Percentiles rank a stretch among this genome's conserved stretches.
Conservation (phyloP, 2,329 filamentous ascomycete species). For the Hypoxylon sp. region DNA sequence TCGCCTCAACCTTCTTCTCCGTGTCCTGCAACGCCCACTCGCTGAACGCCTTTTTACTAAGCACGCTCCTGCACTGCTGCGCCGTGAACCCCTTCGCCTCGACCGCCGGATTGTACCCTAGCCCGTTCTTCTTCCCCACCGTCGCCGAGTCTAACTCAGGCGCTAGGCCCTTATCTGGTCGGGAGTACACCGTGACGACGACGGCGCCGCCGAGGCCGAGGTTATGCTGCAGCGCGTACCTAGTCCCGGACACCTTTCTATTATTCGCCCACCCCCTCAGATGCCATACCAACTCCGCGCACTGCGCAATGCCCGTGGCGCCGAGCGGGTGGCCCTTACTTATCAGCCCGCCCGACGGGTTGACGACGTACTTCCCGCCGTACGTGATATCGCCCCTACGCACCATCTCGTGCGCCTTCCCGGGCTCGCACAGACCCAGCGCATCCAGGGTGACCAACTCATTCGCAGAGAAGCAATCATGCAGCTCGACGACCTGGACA, state of each 20-base stretch:
- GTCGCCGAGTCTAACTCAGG: slow-evolving; percentile 72
- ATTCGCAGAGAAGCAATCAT: slow-evolving; percentile 97
- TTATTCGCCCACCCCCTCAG: slow-evolving; percentile 97
- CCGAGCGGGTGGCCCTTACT: slow-evolving; percentile 96
- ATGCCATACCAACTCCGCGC: slow-evolving; percentile 95
- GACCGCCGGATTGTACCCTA: slow-evolving; percentile 94
- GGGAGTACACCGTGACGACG: slow-evolving; percentile 90
- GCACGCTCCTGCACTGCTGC: slow-evolving; percentile 78
- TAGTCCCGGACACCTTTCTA: slow-evolving; percentile 77
- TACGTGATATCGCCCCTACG: slow-evolving; percentile 92
- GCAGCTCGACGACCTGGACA: slow-evolving; percentile 88
- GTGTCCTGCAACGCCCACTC: slow-evolving; percentile 86
- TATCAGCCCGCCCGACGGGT: slow-evolving; percentile 94
- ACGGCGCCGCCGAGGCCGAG: slow-evolving; percentile 91
- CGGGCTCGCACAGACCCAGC: slow-evolving; percentile 81
- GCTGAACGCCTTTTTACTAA: slow-evolving; percentile 75
- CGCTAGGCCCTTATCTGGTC: slow-evolving; percentile 81
- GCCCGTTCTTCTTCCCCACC: slow-evolving; percentile 75
- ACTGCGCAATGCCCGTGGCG: slow-evolving; percentile 95
- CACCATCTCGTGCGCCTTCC: slow-evolving; percentile 93
- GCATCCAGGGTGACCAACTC: slow-evolving; percentile 93
- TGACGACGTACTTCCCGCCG: slow-evolving; percentile 85
- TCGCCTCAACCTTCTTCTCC: slow-evolving; percentile 78
- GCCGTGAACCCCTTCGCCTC: slow-evolving; percentile 90
- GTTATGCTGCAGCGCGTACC: slow-evolving; percentile 89